Evolutionary conservation across 2,329 filamentous ascomycete genomes (phyloP), one percentile per base, ranked within the genome.

Genomic region (Teratosphaeriaceae sp.): DNA sequence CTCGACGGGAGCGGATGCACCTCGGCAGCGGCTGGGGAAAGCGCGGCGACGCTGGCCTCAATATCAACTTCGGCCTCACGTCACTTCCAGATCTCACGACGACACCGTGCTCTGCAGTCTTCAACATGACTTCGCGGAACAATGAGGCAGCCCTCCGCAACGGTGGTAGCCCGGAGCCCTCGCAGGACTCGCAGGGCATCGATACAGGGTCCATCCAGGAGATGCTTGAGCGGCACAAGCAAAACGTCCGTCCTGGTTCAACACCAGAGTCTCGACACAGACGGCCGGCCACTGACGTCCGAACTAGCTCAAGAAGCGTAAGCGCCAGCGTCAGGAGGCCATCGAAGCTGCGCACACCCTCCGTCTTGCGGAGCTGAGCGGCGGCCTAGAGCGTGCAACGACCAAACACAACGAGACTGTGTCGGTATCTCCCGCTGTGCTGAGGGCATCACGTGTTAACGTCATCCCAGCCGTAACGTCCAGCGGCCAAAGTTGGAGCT

Each of bases 401-500:
- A 12, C 31, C 6, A 9, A 12, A 15, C 12, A 34, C 31, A n/a
- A 19, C 8, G 31, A 34, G 31, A 34, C 31, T 19, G 18, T 19
- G 31, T 34, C 31, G 5, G 31, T 19, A 5, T 31, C 7, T 15
- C 5, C 8, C 16, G 29, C 29, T 30, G 13, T 30, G 12, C 5
- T 30, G 5, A 13, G n/a, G n/a, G n/a, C n/a, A n/a, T n/a, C n/a
- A n/a, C n/a, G n/a, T n/a, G 4, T 13, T 30, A n/a, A 30, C 27
- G 27, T n/a, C 5, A 5, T 34, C 12, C 18, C 31, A 34, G 31
- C 6, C 18, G 33, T 12, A 23, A 20, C 11, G 22, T 44, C 3
- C 49, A 41, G 5, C 49, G 43, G 8, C 54, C 55, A 16, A 50
- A 56, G 22, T 22, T 57, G 27, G 43, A 51, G 20, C 48, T 45